These are phyloP conservation scores for Chrysoporthe austroafricana DNA, from an alignment of 2,329 filamentous ascomycete genomes.

Conservation along the genomic window DNA sequence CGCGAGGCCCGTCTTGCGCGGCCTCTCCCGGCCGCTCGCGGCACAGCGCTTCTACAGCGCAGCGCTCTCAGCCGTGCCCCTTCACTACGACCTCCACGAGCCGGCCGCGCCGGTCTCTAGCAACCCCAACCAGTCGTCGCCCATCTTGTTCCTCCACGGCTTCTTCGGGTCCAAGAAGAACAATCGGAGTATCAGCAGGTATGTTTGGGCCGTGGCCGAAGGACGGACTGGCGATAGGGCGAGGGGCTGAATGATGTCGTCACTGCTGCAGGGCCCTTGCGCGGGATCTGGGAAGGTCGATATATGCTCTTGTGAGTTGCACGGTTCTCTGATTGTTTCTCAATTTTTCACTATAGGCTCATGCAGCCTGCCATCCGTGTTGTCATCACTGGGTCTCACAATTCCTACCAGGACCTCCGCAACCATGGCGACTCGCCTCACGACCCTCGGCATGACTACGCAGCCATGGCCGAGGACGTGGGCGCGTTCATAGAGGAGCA, in stretches of 20 bases:
- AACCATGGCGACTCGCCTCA: slow-evolving; percentile 95
- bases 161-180: slow-evolving; percentile 96
- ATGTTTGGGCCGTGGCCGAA: neutral
- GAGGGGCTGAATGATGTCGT: slow-evolving; percentile 9
- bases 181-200: slow-evolving; percentile 94
- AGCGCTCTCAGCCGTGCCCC: slow-evolving; percentile 35
- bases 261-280: slow-evolving; percentile 69
- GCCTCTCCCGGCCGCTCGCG: slow-evolving; percentile 9
- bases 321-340: neutral
- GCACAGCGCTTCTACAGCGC: slow-evolving; percentile 19
- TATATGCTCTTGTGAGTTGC: slow-evolving; percentile 76
- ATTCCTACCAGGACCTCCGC: slow-evolving; percentile 69
- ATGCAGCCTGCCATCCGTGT: no score
- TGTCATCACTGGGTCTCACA: no score
- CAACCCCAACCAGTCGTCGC: slow-evolving; percentile 46
- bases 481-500: slow-evolving; percentile 76
- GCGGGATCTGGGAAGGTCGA: slow-evolving; percentile 75
- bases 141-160: slow-evolving; percentile 89
- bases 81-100: slow-evolving; percentile 71
- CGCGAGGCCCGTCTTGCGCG: slow-evolving; percentile 25
- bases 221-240: no score
- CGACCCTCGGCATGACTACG: slow-evolving; percentile 75
- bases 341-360: no score
- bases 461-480: slow-evolving; percentile 81
- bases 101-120: slow-evolving; percentile 52